A percentile compares a stretch with the other conserved stretches of the same genome.
These are phyloP conservation scores for Ajuga reptans DNA, from an alignment of 305 asterid genomes.

Conservation along the genomic window DNA sequence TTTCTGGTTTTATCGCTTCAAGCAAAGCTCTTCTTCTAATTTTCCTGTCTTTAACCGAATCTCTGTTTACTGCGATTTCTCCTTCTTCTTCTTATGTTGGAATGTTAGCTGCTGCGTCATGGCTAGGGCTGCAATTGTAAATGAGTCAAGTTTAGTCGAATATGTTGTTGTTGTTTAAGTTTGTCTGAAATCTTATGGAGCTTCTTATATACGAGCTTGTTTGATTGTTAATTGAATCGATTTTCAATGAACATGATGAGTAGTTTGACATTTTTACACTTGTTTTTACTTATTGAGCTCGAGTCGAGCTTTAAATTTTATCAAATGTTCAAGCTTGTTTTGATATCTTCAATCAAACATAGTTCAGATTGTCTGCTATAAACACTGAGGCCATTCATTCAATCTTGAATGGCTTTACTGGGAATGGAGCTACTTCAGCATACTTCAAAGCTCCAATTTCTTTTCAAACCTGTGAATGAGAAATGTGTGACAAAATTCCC, in stretches of 20 bases:
- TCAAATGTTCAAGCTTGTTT: too few species aligned
- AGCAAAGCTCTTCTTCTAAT: background rate
- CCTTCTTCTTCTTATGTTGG: background rate
- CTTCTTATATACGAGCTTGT: too few species aligned
- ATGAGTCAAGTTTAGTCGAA: too few species aligned
- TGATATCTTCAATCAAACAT: too few species aligned
- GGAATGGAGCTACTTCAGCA: conserved; percentile 43
- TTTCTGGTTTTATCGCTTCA: background rate
- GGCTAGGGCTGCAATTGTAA: too few species aligned
- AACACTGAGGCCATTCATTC: background rate
- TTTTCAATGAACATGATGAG: too few species aligned
- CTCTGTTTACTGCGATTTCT: background rate
- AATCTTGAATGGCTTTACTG: conserved; percentile 17
- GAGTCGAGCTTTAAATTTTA: too few species aligned
- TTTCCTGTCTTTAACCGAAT: background rate
- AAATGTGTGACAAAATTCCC: conserved; percentile 14
- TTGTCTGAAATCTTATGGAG: too few species aligned
- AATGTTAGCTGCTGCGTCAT: background rate
- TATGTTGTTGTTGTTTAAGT: too few species aligned
- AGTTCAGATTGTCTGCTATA: background rate
- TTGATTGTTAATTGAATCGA: too few species aligned
- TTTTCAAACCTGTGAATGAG: conserved; percentile 15
- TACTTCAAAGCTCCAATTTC: conserved; percentile 25
- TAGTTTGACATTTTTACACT: too few species aligned
- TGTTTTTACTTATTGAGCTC: too few species aligned